These are phyloP conservation scores for Hevea brasiliensis DNA, from an alignment of 345 rosid genomes.

Conservation along the genomic window DNA sequence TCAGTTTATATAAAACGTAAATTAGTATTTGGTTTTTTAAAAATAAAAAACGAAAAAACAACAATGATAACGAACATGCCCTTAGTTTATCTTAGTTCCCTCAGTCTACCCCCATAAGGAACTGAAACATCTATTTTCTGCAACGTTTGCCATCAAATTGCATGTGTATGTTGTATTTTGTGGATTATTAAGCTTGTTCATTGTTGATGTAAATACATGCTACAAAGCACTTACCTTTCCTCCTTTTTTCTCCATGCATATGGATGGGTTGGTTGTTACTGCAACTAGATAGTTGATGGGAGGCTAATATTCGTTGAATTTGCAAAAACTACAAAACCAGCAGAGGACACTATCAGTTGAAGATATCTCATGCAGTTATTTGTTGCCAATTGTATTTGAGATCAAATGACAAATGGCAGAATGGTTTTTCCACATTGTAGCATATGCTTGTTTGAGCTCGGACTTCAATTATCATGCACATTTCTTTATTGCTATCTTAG, in stretches of 20 bases:
- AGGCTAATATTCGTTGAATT: conserved; percentile 50
- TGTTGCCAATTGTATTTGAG: not conserved
- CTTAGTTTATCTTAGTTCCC: too few species aligned
- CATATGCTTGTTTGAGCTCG: too few species aligned
- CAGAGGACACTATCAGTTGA: conserved; percentile 9
- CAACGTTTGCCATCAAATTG: not conserved
- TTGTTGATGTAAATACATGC: not conserved
- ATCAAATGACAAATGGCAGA: not conserved
- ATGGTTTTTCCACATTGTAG: not conserved
- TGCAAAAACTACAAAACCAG: conserved; percentile 28
- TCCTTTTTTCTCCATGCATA: not conserved
- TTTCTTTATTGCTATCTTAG: not conserved
- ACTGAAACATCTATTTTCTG: too few species aligned
- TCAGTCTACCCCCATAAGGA: too few species aligned
- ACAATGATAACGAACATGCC: too few species aligned
- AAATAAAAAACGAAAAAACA: too few species aligned
- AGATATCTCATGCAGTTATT: not conserved
- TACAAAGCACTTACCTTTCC: not conserved
- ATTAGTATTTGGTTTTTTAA: too few species aligned
- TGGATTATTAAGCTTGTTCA: not conserved
- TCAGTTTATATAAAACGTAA: too few species aligned
- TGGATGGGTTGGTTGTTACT: not conserved
- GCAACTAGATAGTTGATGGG: conserved; percentile 42
- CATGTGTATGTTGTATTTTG: not conserved
- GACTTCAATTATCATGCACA: not conserved